A percentile compares a stretch with the other conserved stretches of the same genome.
Conservation (phyloP, 2,329 filamentous ascomycete species). For the Monosporascus ibericus region DNA sequence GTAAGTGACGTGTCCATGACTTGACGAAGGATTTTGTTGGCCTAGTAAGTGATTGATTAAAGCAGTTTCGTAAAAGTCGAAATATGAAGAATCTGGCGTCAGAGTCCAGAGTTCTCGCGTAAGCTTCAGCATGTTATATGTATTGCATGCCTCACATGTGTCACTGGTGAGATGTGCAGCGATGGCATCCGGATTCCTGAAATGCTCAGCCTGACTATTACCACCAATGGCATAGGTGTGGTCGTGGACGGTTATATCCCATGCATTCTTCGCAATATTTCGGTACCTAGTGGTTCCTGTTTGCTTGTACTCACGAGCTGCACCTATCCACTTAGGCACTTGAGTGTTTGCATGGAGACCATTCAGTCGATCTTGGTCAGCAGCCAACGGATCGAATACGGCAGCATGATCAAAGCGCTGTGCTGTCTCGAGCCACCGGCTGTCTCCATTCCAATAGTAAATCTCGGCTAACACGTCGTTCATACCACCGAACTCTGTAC, state of each 20-base stretch:
- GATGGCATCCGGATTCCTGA: conserved; percentile 40
- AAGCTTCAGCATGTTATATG: conserved; percentile 52
- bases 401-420: conserved; percentile 44
- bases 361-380: conserved; percentile 36
- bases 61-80: conserved; percentile 47
- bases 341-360: conserved; percentile 49
- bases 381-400: conserved; percentile 40
- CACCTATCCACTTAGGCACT: conserved; percentile 49
- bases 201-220: conserved; percentile 49
- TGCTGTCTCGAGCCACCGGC: conserved; percentile 39
- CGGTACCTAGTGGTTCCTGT: conserved; percentile 38
- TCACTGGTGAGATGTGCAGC: conserved; percentile 36
- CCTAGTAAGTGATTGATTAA: conserved; percentile 46
- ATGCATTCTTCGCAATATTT: conserved; percentile 44
- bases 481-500: conserved; percentile 48
- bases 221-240: conserved; percentile 49
- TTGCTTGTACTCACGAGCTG: conserved; percentile 40
- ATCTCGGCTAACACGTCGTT: conserved; percentile 44
- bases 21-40: conserved; percentile 36
- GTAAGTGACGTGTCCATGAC: conserved; percentile 46
- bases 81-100: conserved; percentile 37
- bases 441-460: conserved; percentile 38
- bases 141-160: conserved; percentile 47
- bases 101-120: conserved; percentile 44
- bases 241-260: conserved; percentile 37